Conservation (phyloP, 2,329 filamentous ascomycete genomes). For the Dactylellina haptotyla region DNA sequence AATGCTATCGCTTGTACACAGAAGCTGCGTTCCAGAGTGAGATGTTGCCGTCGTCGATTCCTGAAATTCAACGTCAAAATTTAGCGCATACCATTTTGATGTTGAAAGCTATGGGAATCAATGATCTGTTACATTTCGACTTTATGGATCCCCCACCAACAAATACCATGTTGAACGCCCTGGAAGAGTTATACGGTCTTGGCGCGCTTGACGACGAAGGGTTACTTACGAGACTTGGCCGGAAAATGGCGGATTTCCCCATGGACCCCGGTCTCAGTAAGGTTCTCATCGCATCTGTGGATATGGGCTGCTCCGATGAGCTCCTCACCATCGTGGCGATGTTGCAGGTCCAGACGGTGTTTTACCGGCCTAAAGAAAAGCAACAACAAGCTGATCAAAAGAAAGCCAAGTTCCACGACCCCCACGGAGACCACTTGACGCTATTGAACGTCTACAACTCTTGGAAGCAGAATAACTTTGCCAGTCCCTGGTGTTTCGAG, state of each 20-base stretch:
- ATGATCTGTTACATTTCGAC: slow-evolving; percentile 95
- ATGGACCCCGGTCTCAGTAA: slow-evolving; percentile 96
- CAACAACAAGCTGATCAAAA: slow-evolving; percentile 96
- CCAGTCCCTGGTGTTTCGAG: slow-evolving; percentile 92
- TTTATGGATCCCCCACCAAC: slow-evolving; percentile 99
- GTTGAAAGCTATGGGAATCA: slow-evolving; percentile 99
- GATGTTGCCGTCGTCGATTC: slow-evolving; percentile 95
- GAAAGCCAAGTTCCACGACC: slow-evolving; percentile 96
- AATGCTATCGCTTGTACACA: slow-evolving; percentile 94
- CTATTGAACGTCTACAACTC: slow-evolving; percentile 95
- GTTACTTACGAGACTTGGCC: slow-evolving; percentile 85
- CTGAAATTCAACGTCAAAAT: slow-evolving; percentile 96
- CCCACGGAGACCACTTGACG: slow-evolving; percentile 91
- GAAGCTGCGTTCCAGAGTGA: slow-evolving; percentile 95
- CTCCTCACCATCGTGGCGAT: slow-evolving; percentile 94
- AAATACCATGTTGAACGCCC: slow-evolving; percentile 94
- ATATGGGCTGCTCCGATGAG: slow-evolving; percentile 90
- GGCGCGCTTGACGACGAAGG: slow-evolving; percentile 95
- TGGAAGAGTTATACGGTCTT: slow-evolving; percentile 93
- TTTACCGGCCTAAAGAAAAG: slow-evolving; percentile 97
- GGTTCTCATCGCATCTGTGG: slow-evolving; percentile 85
- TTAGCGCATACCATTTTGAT: slow-evolving; percentile 92
- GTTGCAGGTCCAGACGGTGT: slow-evolving; percentile 86
- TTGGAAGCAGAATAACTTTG: slow-evolving; percentile 89
- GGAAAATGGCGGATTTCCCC: slow-evolving; percentile 98